Evolutionary conservation across 805 yeast genomes (phyloP), one percentile per base, ranked within the genome.

Genomic region (Nakazawaea ambrosiae): DNA sequence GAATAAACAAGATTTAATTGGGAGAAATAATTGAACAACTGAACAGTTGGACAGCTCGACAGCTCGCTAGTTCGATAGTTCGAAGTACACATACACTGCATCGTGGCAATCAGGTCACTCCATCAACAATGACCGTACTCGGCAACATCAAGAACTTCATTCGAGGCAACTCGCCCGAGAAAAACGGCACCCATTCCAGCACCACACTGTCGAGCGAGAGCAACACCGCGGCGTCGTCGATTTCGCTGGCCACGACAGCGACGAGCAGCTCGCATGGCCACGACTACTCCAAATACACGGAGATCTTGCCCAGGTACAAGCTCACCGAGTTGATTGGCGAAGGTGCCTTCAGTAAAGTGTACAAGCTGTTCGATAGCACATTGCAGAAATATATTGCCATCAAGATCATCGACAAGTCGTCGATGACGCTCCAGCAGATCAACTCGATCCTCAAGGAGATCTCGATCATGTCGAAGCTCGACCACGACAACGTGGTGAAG

Each of bases 401-500:
- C 41, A 75, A 75, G 50, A 65, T 75, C 30, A 81, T 88, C 43
- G 72, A 81, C 43, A 86, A 85, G 56, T 70, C 71, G 43, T 80
- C 78, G 47, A 65, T 84, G 64, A 81, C 81, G 49, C 58, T 61
- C 31, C 65, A 70, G 34, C 85, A 78, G 51, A 66, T 72, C 45
- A 77, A 73, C 37, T 78, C 86, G 17, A 94, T 85, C 2, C 60
- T 79, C 43, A 85, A 86, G 50, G 97, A 88, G 55, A 85, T 85
- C 10, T 70, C 79, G 11, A 77, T 88, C 28, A 80, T 83, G 77
- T 68, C 78, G 54, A 79, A 75, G 48, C 64, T 78, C 48, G 65
- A 65, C 49, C 87, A 68, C 52, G 76, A 78, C 5, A 77, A 83
- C 50, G 66, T 83, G 39, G 85, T 81, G 6, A 61, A 64, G 37